phyloP scores from a whole-genome alignment of 495 filamentous ascomycete species.

The Hypoxylon subgilvum region DNA sequence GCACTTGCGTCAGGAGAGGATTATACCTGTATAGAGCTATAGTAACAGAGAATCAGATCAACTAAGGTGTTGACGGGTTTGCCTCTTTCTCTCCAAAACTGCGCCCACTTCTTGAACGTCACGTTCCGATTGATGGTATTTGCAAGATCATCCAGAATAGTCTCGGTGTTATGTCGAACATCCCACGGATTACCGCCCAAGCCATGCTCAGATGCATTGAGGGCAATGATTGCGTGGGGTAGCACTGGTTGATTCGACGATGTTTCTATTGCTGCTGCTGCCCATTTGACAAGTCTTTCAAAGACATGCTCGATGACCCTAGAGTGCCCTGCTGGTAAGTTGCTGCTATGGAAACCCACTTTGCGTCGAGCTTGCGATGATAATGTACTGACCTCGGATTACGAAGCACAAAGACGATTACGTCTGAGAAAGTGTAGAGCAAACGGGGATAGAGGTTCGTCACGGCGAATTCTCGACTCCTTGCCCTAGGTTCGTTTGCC shows the following conservation, averaged over 20 bases:
- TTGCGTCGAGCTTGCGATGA: too few species aligned
- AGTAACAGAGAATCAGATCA: too few species aligned
- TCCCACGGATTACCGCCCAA: conserved; percentile 51
- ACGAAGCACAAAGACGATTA: conserved; percentile 54
- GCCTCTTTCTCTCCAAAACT: too few species aligned
- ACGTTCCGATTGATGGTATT: conserved; percentile 13
- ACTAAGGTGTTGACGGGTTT: too few species aligned
- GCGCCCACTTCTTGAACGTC: too few species aligned
- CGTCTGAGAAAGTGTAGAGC: conserved; percentile 58
- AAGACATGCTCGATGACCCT: conserved; percentile 40
- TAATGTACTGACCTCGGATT: conserved; percentile 29
- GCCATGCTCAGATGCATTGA: conserved; percentile 52
- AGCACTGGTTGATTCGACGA: conserved; percentile 57
- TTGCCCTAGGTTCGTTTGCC: conserved; percentile 42
- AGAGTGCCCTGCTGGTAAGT: conserved; percentile 17
- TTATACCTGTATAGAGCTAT: conserved; percentile 33
- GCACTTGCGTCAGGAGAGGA: too few species aligned
- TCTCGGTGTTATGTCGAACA: conserved; percentile 43
- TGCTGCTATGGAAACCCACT: neutral
- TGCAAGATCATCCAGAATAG: conserved; percentile 49
- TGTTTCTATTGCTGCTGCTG: conserved; percentile 45
- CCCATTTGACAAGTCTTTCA: conserved; percentile 45
- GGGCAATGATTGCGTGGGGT: conserved; percentile 57
- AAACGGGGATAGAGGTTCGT: conserved; percentile 55
- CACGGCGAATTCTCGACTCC: conserved; percentile 45